Conservation (phyloP, 1,284 basidiomycete genomes). For the Trichosporon coremiiforme region DNA sequence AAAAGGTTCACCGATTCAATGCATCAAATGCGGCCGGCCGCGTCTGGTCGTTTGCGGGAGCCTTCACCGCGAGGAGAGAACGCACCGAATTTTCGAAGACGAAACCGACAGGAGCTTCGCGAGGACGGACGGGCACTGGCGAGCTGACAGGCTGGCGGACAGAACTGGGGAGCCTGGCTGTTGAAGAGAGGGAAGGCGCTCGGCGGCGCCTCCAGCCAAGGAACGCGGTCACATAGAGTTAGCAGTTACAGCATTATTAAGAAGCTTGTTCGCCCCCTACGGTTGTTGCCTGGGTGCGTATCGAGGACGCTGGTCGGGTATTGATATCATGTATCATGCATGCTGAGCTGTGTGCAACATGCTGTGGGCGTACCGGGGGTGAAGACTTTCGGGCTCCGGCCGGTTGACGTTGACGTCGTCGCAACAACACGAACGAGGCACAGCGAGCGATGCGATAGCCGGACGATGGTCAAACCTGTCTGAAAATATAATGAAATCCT, state of each 20-base stretch:
- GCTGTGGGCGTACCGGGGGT: neutral
- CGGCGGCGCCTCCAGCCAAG: neutral
- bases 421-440: neutral
- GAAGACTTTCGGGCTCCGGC: neutral
- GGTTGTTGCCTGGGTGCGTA: neutral
- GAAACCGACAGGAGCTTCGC: neutral
- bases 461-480: neutral
- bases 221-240: conserved; percentile 9
- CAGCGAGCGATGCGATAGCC: neutral
- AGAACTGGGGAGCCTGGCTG: too few relatives aligned
- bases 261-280: neutral
- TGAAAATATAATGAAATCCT: too few relatives aligned
- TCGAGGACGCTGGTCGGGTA: neutral
- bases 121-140: too few relatives aligned
- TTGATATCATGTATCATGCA: conserved; percentile 5
- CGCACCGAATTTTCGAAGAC: neutral
- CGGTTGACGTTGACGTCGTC: neutral
- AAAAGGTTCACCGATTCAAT: conserved; percentile 10
- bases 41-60: neutral
- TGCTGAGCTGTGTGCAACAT: neutral
- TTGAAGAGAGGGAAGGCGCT: too few relatives aligned
- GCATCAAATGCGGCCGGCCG: neutral
- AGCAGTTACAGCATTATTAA: conserved; percentile 11
- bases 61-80: neutral
- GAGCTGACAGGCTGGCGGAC: too few relatives aligned